phyloP scores from a whole-genome alignment of 306 rosid genomes.

The Albizia julibrissin region DNA sequence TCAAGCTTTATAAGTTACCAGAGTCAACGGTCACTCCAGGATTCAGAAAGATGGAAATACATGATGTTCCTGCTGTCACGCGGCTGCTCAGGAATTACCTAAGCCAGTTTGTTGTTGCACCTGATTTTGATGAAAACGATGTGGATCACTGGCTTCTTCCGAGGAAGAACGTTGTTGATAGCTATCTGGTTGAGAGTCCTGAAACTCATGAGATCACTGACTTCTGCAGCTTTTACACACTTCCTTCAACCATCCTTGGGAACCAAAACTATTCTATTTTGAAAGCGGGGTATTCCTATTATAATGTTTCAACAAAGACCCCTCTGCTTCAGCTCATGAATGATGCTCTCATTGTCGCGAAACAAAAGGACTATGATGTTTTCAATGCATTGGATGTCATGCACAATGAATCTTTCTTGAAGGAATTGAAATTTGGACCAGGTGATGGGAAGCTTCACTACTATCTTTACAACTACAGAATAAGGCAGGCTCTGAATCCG shows the following conservation, averaged over 20 bases:
- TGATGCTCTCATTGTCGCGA: conserved; percentile 49
- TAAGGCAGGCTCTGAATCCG: conserved; percentile 35
- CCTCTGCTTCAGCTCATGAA: conserved; percentile 46
- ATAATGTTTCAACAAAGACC: conserved; percentile 41
- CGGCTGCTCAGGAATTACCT: conserved; percentile 62
- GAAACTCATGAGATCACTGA: conserved; percentile 66
- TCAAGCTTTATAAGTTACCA: conserved; percentile 73
- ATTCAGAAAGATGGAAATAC: conserved; percentile 69
- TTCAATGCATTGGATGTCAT: conserved; percentile 53
- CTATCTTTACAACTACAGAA: conserved; percentile 48
- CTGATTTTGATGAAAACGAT: conserved; percentile 66
- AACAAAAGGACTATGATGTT: conserved; percentile 40
- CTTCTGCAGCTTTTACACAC: conserved; percentile 80
- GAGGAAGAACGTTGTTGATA: conserved; percentile 60
- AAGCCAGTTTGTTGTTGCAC: conserved; percentile 65
- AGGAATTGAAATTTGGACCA: conserved; percentile 51
- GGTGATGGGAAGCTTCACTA: conserved; percentile 55
- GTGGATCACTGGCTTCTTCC: conserved; percentile 80
- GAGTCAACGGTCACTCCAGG: conserved; percentile 66
- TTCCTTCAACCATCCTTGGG: conserved; percentile 54
- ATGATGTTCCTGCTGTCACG: conserved; percentile 72
- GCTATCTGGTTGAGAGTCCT: conserved; percentile 70
- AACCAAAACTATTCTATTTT: conserved; percentile 42
- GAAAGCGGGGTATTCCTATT: conserved; percentile 49
- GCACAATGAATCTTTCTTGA: conserved; percentile 48